phyloP scores from a whole-genome alignment of 164 flowering plant genomes.

The Vitis amurensis region DNA sequence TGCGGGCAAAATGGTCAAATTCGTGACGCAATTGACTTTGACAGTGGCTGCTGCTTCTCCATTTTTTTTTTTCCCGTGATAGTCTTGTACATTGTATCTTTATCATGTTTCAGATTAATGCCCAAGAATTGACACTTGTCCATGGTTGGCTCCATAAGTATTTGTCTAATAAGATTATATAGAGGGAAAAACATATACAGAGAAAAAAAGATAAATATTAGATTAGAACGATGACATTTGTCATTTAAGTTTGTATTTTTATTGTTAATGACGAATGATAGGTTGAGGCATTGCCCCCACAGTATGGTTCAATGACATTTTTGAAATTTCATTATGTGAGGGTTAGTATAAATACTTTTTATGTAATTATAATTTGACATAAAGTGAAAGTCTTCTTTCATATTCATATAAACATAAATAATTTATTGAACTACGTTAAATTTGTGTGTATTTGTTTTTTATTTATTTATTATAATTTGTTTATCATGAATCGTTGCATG shows the following conservation, averaged over 20 bases:
- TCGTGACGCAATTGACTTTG: slow-evolving; percentile 8
- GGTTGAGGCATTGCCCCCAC: fast-evolving
- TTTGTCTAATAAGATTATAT: no score
- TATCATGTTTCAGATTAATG: not conserved
- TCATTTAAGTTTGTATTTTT: no score
- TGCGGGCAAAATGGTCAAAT: slow-evolving; percentile 6
- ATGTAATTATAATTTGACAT: no score
- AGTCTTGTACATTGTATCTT: not conserved
- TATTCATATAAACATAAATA: fast-evolving
- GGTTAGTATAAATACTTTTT: no score
- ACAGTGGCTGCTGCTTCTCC: slow-evolving; percentile 8
- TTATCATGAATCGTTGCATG: fast-evolving
- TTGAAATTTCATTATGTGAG: no score
- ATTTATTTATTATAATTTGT: fast-evolving
- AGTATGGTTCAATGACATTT: fast-evolving
- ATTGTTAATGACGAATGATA: no score
- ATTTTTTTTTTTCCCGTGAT: not conserved
- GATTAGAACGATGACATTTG: no score
- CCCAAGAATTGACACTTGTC: no score
- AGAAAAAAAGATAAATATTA: no score
- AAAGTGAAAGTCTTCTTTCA: fast-evolving
- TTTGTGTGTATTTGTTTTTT: no score
- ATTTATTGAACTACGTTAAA: fast-evolving
- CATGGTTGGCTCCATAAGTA: no score
- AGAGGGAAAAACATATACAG: fast-evolving